phyloP scores from a whole-genome alignment of 495 filamentous ascomycete species.

The Tuber umbilicatum region DNA sequence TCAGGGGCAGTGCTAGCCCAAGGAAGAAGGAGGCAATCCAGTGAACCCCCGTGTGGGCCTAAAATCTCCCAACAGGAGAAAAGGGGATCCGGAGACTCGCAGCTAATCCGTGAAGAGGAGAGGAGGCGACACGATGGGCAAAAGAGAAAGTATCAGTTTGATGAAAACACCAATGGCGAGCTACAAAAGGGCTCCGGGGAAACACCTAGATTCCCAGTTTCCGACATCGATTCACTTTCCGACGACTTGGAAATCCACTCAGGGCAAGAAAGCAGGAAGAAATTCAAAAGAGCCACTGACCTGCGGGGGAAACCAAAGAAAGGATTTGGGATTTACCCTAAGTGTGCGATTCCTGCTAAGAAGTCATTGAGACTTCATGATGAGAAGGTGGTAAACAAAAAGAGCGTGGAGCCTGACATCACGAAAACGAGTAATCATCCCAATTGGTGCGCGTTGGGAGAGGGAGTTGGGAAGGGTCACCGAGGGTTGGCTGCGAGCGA shows the following conservation, averaged over 20 bases:
- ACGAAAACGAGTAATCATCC: not conserved
- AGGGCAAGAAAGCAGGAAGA: not conserved
- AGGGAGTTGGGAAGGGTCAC: not conserved
- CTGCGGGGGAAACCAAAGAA: not conserved
- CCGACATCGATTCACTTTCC: not conserved
- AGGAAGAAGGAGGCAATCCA: not conserved
- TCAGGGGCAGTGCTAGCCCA: not conserved
- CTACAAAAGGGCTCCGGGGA: not conserved
- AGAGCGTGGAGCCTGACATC: not conserved
- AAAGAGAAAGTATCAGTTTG: not conserved
- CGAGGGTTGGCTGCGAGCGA: not conserved
- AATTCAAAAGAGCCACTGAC: not conserved
- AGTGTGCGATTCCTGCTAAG: not conserved
- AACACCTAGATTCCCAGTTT: not conserved
- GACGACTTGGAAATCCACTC: not conserved
- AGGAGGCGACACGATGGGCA: not conserved
- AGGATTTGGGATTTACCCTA: not conserved
- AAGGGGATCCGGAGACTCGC: not conserved
- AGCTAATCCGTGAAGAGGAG: not conserved
- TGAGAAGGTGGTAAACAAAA: not conserved
- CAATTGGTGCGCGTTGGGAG: not conserved
- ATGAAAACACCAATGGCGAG: not conserved
- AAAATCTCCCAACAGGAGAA: not conserved
- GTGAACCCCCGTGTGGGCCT: not conserved
- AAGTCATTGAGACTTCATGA: not conserved